Conservation (phyloP, 129 eudicot species). For the Flaveria brownii region DNA sequence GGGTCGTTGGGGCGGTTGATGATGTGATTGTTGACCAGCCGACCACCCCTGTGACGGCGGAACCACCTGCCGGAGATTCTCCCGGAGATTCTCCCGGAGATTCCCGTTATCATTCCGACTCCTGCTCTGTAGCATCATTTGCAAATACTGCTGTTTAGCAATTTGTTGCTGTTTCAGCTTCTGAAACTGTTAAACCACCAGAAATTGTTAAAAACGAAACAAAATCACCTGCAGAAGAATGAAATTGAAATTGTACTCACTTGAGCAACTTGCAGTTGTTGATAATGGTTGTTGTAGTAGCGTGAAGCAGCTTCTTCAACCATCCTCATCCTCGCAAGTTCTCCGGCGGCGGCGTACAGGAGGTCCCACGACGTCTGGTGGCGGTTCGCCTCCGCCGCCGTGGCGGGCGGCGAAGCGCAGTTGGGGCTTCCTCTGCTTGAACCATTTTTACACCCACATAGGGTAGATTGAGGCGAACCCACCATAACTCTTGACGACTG, state of each 20-base stretch:
- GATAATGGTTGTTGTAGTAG: constrained; percentile 38
- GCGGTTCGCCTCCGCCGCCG: constrained; percentile 26
- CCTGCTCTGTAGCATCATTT: constrained; percentile 41
- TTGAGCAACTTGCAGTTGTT: constrained; percentile 56
- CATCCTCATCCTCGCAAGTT: constrained; percentile 73
- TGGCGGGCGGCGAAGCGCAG: constrained; percentile 45
- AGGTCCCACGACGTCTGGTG: constrained; percentile 51
- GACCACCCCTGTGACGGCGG: constrained; percentile 64
- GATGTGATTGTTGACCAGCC: constrained; percentile 56
- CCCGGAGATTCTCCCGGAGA: neutral
- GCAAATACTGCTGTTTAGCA: constrained; percentile 44
- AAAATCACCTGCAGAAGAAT: neutral
- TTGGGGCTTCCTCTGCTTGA: constrained; percentile 75
- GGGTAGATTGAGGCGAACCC: constrained; percentile 82
- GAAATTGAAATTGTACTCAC: constrained; percentile 22
- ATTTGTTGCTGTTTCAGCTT: constrained; percentile 50
- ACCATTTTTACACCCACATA: constrained; percentile 50
- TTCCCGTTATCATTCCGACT: constrained; percentile 25
- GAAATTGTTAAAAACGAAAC: neutral
- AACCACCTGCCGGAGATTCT: neutral
- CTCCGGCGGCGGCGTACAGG: constrained; percentile 75
- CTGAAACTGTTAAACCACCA: constrained; percentile 34
- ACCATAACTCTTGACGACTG: constrained; percentile 47
- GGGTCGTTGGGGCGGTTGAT: constrained; percentile 33
- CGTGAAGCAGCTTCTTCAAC: constrained; percentile 40